phyloP scores from a whole-genome alignment of 163 green algal species.

The Prototheca stagnorum region DNA sequence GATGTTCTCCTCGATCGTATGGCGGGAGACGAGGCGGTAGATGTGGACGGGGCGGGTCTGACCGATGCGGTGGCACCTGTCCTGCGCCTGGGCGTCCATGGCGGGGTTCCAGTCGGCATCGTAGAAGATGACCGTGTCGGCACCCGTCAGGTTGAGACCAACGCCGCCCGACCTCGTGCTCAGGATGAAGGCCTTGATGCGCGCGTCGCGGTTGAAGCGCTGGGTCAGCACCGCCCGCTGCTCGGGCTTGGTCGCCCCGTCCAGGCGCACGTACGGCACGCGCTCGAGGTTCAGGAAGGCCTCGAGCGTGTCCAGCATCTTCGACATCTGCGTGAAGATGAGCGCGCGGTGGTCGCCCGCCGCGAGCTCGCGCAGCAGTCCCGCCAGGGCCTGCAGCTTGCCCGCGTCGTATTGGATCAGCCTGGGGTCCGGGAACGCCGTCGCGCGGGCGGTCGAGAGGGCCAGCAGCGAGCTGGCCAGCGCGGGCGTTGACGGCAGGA shows the following conservation, averaged over 20 bases:
- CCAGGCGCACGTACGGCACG: conserved; percentile 84
- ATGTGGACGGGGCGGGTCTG: conserved; percentile 95
- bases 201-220: conserved; percentile 85
- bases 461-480: conserved; percentile 44
- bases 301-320: conserved; percentile 93
- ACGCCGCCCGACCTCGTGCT: conserved; percentile 87
- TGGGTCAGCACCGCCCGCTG: conserved; percentile 79
- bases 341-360: conserved; percentile 61
- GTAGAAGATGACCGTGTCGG: conserved; percentile 98
- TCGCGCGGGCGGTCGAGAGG: conserved; percentile 41
- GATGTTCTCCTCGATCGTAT: conserved; percentile 96
- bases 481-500: background rate
- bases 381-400: conserved; percentile 79
- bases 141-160: conserved; percentile 94
- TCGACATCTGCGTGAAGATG: conserved; percentile 96
- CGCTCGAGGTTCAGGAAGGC: conserved; percentile 85
- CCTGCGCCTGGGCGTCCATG: conserved; percentile 87
- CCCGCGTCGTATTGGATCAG: conserved; percentile 89
- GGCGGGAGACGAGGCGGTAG: conserved; percentile 77
- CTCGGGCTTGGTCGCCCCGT: conserved; percentile 85
- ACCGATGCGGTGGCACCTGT: conserved; percentile 91
- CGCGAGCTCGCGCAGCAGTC: conserved; percentile 66
- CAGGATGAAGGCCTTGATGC: conserved; percentile 92
- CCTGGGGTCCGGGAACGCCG: conserved; percentile 81
- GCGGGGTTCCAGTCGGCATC: conserved; percentile 91